phyloP scores from a whole-genome alignment of 805 yeast genomes.

The Yarrowia porcina region DNA sequence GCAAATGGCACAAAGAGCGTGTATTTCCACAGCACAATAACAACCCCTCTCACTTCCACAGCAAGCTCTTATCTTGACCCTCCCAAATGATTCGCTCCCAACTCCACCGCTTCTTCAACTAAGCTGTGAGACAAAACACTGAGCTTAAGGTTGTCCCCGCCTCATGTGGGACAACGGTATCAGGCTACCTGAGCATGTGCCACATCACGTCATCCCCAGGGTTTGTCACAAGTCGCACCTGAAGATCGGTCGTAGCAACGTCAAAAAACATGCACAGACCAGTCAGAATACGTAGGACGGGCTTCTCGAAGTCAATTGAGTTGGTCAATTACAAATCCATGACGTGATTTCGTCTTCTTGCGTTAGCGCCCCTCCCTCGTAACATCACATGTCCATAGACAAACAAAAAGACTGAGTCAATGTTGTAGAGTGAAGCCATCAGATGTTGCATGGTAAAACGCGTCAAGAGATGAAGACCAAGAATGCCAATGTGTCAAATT shows the following conservation, averaged over 20 bases:
- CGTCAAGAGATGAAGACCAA: not conserved
- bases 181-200: conserved; percentile 11
- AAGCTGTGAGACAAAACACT: conserved; percentile 8
- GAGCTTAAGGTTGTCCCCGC: conserved; percentile 21
- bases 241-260: not conserved
- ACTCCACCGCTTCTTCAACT: conserved; percentile 9
- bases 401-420: not conserved
- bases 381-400: not conserved
- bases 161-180: conserved; percentile 20
- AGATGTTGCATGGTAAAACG: not conserved
- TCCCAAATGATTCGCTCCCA: not conserved
- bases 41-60: not conserved
- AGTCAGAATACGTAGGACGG: too few relatives aligned
- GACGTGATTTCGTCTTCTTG: not conserved
- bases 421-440: not conserved
- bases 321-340: not conserved
- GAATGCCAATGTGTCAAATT: not conserved
- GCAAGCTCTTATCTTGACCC: not conserved
- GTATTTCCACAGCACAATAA: too few relatives aligned
- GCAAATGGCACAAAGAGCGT: too few relatives aligned
- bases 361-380: not conserved
- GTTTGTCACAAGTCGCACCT: not conserved
- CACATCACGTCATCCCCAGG: conserved; percentile 8
- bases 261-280: too few relatives aligned
- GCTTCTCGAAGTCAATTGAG: not conserved